phyloP scores from a whole-genome alignment of 2,329 filamentous ascomycete species.

The Fusarium nematophilum region DNA sequence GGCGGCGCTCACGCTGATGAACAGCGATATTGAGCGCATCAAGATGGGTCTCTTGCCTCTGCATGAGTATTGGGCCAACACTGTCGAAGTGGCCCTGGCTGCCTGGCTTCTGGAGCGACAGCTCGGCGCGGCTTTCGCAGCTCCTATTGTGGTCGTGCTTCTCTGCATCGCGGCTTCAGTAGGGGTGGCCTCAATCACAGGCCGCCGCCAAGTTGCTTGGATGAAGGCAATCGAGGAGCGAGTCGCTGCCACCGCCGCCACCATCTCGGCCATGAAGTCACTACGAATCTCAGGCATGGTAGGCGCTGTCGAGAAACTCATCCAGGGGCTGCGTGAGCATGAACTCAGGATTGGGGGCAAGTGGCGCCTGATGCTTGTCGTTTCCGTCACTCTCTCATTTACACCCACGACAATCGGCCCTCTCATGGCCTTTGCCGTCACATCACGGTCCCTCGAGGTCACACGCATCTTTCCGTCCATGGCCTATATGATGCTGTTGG shows the following conservation, averaged over 20 bases:
- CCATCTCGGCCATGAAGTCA: constrained; percentile 44
- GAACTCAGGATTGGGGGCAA: constrained; percentile 39
- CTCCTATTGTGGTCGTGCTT: constrained; percentile 46
- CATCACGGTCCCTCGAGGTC: constrained; percentile 35
- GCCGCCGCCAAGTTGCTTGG: constrained; percentile 43
- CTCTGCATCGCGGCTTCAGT: constrained; percentile 35
- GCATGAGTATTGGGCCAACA: constrained; percentile 51
- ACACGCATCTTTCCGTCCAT: constrained; percentile 46
- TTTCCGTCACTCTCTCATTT: constrained; percentile 44
- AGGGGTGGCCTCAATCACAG: constrained; percentile 28
- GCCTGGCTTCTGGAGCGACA: constrained; percentile 48
- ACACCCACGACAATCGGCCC: constrained; percentile 49
- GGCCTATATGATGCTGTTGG: constrained; percentile 44
- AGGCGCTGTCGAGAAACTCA: constrained; percentile 36
- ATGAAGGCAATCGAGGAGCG: constrained; percentile 46
- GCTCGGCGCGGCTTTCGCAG: constrained; percentile 48
- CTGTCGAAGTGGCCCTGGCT: constrained; percentile 47
- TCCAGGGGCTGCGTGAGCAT: constrained; percentile 38
- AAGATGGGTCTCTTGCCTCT: constrained; percentile 43
- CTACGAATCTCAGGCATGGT: constrained; percentile 47
- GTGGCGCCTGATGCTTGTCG: constrained; percentile 41
- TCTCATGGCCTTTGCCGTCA: constrained; percentile 47
- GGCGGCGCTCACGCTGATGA: constrained; percentile 53
- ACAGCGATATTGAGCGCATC: constrained; percentile 51
- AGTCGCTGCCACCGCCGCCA: constrained; percentile 37